phyloP scores from a whole-genome alignment of 192 early-diverging fungal species.

The Phlyctochytrium planicorne region DNA sequence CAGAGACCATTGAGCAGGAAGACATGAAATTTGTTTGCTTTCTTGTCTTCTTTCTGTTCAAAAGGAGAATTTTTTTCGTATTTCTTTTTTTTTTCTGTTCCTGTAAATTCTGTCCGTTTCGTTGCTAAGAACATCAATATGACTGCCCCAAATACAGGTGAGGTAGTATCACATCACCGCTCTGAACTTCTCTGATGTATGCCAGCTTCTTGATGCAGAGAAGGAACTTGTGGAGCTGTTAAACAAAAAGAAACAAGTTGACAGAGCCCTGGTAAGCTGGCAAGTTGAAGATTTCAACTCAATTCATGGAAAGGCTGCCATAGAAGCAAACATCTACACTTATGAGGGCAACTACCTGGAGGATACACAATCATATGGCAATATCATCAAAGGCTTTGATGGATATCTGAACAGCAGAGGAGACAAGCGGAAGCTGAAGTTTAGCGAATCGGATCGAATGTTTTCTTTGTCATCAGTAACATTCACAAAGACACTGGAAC shows the following conservation, averaged over 20 bases:
- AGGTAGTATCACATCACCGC: too few relatives aligned
- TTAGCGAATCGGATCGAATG: slow-evolving; percentile 77
- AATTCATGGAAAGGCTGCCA: slow-evolving; percentile 46
- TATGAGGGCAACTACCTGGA: slow-evolving; percentile 90
- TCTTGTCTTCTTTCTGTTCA: too few relatives aligned
- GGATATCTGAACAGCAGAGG: slow-evolving; percentile 71
- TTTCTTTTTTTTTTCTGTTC: too few relatives aligned
- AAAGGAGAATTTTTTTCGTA: too few relatives aligned
- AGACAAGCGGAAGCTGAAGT: slow-evolving; percentile 62
- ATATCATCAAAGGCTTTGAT: slow-evolving; percentile 87
- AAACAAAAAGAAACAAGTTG: slow-evolving; percentile 75
- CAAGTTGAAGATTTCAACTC: not conserved
- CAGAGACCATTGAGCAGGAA: too few relatives aligned
- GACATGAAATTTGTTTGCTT: too few relatives aligned
- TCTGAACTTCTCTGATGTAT: too few relatives aligned
- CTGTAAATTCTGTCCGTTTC: too few relatives aligned
- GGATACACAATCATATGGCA: slow-evolving; percentile 79
- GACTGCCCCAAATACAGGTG: too few relatives aligned
- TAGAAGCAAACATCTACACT: slow-evolving; percentile 79
- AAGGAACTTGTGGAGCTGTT: slow-evolving; percentile 71
- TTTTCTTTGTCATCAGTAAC: slow-evolving; percentile 77
- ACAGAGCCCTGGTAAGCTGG: slow-evolving; percentile 68
- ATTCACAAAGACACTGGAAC: slow-evolving; percentile 27
- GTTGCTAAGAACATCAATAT: too few relatives aligned
- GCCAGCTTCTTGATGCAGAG: slow-evolving; percentile 68